phyloP scores from a whole-genome alignment of 2,329 filamentous ascomycete genomes.

The Calonectria fujianensis region DNA sequence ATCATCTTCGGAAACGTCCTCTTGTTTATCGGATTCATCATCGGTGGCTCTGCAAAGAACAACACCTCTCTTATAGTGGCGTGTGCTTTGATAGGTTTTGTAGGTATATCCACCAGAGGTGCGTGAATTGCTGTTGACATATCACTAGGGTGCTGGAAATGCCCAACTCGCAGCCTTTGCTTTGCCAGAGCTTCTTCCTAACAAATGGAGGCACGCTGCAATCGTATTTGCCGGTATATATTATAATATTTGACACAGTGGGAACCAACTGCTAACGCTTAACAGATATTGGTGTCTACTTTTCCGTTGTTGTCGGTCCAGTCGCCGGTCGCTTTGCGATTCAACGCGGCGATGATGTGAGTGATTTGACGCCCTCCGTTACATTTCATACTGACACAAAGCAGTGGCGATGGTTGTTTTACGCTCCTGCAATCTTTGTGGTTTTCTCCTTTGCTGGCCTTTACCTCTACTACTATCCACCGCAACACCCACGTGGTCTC shows the following conservation, averaged over 20 bases:
- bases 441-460: slow-evolving; percentile 66
- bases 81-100: slow-evolving; percentile 64
- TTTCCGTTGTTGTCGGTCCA: slow-evolving; percentile 67
- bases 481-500: slow-evolving; percentile 58
- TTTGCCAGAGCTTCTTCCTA: slow-evolving; percentile 68
- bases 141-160: slow-evolving; percentile 60
- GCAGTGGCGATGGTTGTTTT: slow-evolving; percentile 68
- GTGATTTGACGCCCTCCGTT: neutral
- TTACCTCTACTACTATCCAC: slow-evolving; percentile 60
- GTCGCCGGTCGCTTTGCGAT: slow-evolving; percentile 66
- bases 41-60: slow-evolving; percentile 63
- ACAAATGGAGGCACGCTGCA: slow-evolving; percentile 68
- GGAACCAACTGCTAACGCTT: neutral
- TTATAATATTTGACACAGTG: accelerated
- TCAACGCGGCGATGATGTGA: slow-evolving; percentile 55
- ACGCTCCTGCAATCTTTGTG: slow-evolving; percentile 63
- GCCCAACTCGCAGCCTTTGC: slow-evolving; percentile 67
- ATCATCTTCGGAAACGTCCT: slow-evolving; percentile 40
- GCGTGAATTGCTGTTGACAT: neutral
- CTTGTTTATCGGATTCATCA: slow-evolving; percentile 41
- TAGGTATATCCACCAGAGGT: slow-evolving; percentile 12
- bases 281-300: slow-evolving; percentile 62
- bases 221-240: slow-evolving; percentile 61
- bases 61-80: slow-evolving; percentile 62
- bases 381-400: neutral